A percentile compares a stretch with the other conserved stretches of the same genome.
Evolutionary conservation across 1,139 yeast species (phyloP).

Genomic region (Chernovozyma aurita): DNA sequence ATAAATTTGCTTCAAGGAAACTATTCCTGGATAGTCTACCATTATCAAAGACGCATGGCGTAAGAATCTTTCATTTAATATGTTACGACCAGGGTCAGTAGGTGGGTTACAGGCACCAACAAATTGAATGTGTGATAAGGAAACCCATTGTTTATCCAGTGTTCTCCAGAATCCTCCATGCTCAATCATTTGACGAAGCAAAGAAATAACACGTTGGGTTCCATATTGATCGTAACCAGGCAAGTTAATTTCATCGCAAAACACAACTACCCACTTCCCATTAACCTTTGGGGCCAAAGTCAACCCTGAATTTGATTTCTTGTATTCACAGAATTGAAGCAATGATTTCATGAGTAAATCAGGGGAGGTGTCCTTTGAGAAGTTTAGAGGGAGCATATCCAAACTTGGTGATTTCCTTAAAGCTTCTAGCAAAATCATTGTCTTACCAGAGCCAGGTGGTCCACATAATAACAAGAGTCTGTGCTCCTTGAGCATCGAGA

Average conservation of each 20-base stretch:
- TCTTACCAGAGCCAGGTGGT: slow-evolving; percentile 97
- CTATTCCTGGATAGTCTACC: slow-evolving; percentile 77
- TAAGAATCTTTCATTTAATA: slow-evolving; percentile 58
- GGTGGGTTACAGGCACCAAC: slow-evolving; percentile 97
- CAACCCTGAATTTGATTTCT: slow-evolving; percentile 47
- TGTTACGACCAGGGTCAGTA: slow-evolving; percentile 69
- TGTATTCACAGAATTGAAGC: slow-evolving; percentile 70
- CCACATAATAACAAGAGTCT: slow-evolving; percentile 77
- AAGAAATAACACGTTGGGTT: slow-evolving; percentile 69
- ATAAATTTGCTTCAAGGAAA: slow-evolving; percentile 68
- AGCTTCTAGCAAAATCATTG: slow-evolving; percentile 80
- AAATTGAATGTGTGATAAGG: slow-evolving; percentile 63
- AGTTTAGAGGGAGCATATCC: slow-evolving; percentile 68
- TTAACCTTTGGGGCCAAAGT: slow-evolving; percentile 54
- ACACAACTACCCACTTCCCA: slow-evolving; percentile 76
- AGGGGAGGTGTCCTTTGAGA: slow-evolving; percentile 79
- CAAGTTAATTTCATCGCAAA: slow-evolving; percentile 89
- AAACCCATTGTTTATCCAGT: slow-evolving; percentile 61
- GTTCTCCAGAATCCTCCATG: slow-evolving; percentile 75
- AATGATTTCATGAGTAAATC: slow-evolving; percentile 56
- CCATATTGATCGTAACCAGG: slow-evolving; percentile 75
- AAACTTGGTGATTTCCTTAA: slow-evolving; percentile 54
- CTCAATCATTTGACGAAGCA: slow-evolving; percentile 73
- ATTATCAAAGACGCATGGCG: slow-evolving; percentile 64
- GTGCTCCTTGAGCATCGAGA: slow-evolving; percentile 53